These are phyloP conservation scores for Phoma herbarum DNA, from an alignment of 2,329 filamentous ascomycete species.

Conservation along the genomic window DNA sequence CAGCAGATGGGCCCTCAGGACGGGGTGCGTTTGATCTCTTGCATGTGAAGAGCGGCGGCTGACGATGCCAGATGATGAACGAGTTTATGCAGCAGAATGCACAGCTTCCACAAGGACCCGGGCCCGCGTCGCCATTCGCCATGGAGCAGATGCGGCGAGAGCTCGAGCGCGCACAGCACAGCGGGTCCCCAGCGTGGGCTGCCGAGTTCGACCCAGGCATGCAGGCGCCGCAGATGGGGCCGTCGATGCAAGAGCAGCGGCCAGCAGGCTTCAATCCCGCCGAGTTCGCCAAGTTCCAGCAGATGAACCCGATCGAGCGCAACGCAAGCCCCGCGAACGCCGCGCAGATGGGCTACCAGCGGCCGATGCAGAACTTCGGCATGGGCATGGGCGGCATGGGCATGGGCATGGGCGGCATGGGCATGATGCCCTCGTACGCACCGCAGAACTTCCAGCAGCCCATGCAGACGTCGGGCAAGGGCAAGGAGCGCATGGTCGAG, in stretches of 20 bases:
- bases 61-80: slow-evolving; percentile 78
- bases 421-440: slow-evolving; percentile 53
- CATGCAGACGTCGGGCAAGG: slow-evolving; percentile 70
- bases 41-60: slow-evolving; percentile 1
- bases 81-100: slow-evolving; percentile 85
- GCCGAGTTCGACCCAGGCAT: slow-evolving; percentile 69
- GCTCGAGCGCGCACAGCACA: slow-evolving; percentile 64
- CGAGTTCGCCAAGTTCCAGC: slow-evolving; percentile 88
- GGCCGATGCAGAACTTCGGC: slow-evolving; percentile 55
- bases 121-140: slow-evolving; percentile 66
- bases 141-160: slow-evolving; percentile 74
- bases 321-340: slow-evolving; percentile 66
- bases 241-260: slow-evolving; percentile 67
- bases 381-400: slow-evolving; percentile 62
- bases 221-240: slow-evolving; percentile 74
- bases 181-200: slow-evolving; percentile 68
- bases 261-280: slow-evolving; percentile 73
- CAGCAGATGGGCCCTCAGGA: slow-evolving; percentile 76
- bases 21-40: slow-evolving; percentile 43
- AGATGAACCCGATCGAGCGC: slow-evolving; percentile 65
- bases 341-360: slow-evolving; percentile 61
- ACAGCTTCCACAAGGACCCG: slow-evolving; percentile 64
- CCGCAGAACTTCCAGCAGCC: slow-evolving; percentile 58
- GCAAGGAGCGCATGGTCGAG: slow-evolving; percentile 83
- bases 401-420: slow-evolving; percentile 63